phyloP scores from a whole-genome alignment of 2,329 filamentous ascomycete species.

The Cladosporium velox region DNA sequence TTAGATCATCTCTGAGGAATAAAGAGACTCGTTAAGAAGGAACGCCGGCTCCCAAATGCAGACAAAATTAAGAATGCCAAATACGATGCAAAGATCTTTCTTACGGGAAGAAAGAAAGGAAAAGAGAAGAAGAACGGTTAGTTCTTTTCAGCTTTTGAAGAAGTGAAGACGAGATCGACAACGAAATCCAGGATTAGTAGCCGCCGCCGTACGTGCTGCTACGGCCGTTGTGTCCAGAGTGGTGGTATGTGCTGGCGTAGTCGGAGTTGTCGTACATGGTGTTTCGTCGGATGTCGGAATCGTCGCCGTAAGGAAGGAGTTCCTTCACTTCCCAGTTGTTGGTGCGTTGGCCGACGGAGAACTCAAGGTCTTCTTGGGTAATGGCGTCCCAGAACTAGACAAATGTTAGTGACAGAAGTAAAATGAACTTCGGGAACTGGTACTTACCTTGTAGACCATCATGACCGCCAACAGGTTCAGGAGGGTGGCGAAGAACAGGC shows the following conservation, averaged over 20 bases:
- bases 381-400: conserved; percentile 90
- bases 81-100: conserved; percentile 9
- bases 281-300: conserved; percentile 65
- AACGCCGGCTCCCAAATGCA: conserved; percentile 10
- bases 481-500: conserved; percentile 88
- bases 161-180: conserved; percentile 19
- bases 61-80: conserved; percentile 87
- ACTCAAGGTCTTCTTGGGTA: conserved; percentile 96
- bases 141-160: conserved; percentile 6
- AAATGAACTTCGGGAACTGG: conserved; percentile 47
- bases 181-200: conserved; percentile 18
- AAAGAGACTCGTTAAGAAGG: conserved; percentile 3
- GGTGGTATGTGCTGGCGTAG: conserved; percentile 52
- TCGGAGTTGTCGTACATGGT: conserved; percentile 73
- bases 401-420: neutral
- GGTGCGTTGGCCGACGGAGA: conserved; percentile 90
- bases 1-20: neutral
- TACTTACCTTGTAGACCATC: conserved; percentile 86
- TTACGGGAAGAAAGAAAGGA: conserved; percentile 44
- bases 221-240: conserved; percentile 27
- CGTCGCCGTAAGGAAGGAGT: conserved; percentile 72
- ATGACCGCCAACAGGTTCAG: conserved; percentile 94
- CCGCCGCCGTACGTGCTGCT: conserved; percentile 19
- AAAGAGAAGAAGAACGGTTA: conserved; percentile 62
- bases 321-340: conserved; percentile 99